A percentile compares a stretch with the other conserved stretches of the same genome.
Evolutionary conservation across 2,329 filamentous ascomycete species (phyloP).

Genomic region (Hymenoscyphus fraxineus): DNA sequence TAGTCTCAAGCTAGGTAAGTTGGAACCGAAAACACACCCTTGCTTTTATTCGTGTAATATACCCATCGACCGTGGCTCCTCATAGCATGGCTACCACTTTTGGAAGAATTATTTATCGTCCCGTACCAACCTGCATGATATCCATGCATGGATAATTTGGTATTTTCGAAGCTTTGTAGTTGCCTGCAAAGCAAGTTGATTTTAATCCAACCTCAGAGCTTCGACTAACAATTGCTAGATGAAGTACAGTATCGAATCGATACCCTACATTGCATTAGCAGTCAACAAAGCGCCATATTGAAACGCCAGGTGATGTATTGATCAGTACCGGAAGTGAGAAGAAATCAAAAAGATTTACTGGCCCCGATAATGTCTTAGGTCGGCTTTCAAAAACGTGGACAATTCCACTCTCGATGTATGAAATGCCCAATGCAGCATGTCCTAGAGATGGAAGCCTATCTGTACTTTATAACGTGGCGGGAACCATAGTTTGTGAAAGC

Average conservation of each 20-base stretch:
- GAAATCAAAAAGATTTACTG: background rate
- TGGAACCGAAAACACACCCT: slow-evolving; percentile 35
- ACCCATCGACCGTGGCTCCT: slow-evolving; percentile 35
- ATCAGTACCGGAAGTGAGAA: no score
- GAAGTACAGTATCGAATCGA: background rate
- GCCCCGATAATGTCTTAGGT: background rate
- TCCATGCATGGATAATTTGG: slow-evolving; percentile 28
- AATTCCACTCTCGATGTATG: slow-evolving; percentile 9
- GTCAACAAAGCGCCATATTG: no score
- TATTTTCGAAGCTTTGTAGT: slow-evolving; percentile 6
- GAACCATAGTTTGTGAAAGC: slow-evolving; percentile 5
- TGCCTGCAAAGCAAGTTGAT: background rate
- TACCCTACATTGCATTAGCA: background rate
- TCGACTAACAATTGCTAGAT: background rate
- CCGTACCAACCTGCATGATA: slow-evolving; percentile 30
- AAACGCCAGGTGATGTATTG: no score
- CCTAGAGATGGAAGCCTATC: slow-evolving; percentile 34
- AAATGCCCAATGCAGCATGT: slow-evolving; percentile 35
- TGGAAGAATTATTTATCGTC: slow-evolving; percentile 17
- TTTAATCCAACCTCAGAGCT: background rate
- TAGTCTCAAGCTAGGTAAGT: slow-evolving; percentile 2
- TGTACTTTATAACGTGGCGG: slow-evolving; percentile 29
- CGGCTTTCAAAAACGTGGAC: background rate
- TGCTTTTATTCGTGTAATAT: slow-evolving; percentile 35
- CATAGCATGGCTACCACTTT: slow-evolving; percentile 26